A percentile compares a stretch with the other conserved stretches of the same genome.
phyloP scores from a whole-genome alignment of 2,329 filamentous ascomycete genomes.

The Aureobasidium melanogenum region DNA sequence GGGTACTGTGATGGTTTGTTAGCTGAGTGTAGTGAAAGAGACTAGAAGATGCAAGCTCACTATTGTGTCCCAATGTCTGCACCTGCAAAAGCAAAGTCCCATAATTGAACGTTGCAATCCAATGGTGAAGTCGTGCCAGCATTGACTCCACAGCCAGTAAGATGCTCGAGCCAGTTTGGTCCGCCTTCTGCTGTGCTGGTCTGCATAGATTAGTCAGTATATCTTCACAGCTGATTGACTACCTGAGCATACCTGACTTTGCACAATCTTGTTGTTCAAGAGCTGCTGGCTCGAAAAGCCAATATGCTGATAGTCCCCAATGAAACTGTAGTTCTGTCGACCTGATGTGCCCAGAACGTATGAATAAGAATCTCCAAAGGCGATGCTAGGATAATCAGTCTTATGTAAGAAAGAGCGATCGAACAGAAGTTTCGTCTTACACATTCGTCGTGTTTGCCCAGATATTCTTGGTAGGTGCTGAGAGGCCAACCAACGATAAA shows the following conservation, averaged over 20 bases:
- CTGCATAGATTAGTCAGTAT: too few species aligned
- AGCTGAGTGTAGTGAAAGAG: rapidly evolving
- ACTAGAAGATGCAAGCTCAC: conserved; percentile 19
- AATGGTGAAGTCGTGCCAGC: conserved; percentile 35
- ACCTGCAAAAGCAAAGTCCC: conserved; percentile 50
- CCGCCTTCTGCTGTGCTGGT: conserved; percentile 43
- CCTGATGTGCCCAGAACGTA: conserved; percentile 46
- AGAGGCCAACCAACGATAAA: neutral
- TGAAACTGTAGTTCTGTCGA: conserved; percentile 44
- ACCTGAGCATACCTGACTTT: too few species aligned
- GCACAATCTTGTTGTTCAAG: conserved; percentile 41
- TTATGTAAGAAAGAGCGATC: neutral
- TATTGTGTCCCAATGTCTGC: conserved; percentile 40
- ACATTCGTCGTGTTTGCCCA: neutral
- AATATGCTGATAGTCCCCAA: conserved; percentile 41
- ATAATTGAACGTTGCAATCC: conserved; percentile 38
- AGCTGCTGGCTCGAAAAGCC: conserved; percentile 37
- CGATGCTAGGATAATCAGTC: conserved; percentile 27
- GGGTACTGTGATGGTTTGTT: conserved; percentile 17
- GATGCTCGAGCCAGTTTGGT: conserved; percentile 46
- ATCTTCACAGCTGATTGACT: too few species aligned
- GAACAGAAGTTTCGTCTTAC: neutral
- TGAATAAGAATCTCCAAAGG: conserved; percentile 45
- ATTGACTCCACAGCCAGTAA: conserved; percentile 42
- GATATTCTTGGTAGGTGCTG: neutral